phyloP scores from a whole-genome alignment of 2,329 filamentous ascomycete species.

The Thelonectria rubi region DNA sequence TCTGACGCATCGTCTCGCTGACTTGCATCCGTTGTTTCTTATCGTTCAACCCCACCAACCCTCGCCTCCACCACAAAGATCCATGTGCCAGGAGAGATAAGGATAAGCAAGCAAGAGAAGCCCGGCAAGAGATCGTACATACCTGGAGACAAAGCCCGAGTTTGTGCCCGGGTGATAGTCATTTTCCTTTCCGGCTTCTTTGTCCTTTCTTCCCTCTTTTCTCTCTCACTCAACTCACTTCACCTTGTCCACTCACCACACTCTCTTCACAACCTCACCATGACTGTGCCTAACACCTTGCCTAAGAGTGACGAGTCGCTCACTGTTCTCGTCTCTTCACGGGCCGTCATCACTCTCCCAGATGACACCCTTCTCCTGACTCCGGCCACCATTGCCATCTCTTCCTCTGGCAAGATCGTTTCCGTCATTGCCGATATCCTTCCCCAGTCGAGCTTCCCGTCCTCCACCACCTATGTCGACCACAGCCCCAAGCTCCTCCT shows the following conservation, averaged over 20 bases:
- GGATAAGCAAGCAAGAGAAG: constrained; percentile 22
- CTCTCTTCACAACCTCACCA: constrained; percentile 32
- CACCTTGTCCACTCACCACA: not conserved
- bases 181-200: constrained; percentile 19
- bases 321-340: constrained; percentile 83
- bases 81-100: constrained; percentile 34
- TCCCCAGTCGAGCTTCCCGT: constrained; percentile 78
- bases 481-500: constrained; percentile 86
- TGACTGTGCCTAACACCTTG: constrained; percentile 43
- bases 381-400: constrained; percentile 85
- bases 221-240: not conserved
- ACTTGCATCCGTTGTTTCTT: constrained; percentile 29
- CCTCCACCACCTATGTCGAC: constrained; percentile 78
- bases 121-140: constrained; percentile 13
- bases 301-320: constrained; percentile 52
- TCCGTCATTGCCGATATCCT: constrained; percentile 78
- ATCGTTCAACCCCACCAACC: constrained; percentile 40
- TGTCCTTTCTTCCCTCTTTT: constrained; percentile 21
- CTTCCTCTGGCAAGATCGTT: constrained; percentile 83
- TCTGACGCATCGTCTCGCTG: not conserved
- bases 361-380: constrained; percentile 71
- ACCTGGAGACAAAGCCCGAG: not conserved
- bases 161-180: constrained; percentile 18
- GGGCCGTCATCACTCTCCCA: constrained; percentile 80
- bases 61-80: constrained; percentile 18